These are phyloP conservation scores for Calonectria pseudoreteaudii DNA, from an alignment of 2,329 filamentous ascomycete species.

Conservation along the genomic window DNA sequence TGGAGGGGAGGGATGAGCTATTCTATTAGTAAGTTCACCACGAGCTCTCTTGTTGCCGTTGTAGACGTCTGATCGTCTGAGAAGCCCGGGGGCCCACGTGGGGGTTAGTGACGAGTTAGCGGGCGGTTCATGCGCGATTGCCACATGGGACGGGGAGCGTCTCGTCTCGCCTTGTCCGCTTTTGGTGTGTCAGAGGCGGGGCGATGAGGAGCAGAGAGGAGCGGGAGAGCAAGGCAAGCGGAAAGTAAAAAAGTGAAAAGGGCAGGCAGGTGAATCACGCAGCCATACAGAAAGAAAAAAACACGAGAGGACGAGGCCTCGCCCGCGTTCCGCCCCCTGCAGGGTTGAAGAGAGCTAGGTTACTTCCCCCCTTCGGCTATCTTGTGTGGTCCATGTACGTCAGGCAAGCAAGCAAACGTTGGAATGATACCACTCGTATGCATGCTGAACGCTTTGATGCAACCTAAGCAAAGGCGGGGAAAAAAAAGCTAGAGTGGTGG, in stretches of 20 bases:
- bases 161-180: background rate
- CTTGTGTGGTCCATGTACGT: background rate
- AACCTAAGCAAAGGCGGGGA: slow-evolving; percentile 20
- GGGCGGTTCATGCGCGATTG: slow-evolving; percentile 23
- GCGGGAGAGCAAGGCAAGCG: background rate
- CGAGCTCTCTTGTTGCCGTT: background rate
- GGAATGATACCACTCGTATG: slow-evolving; percentile 20
- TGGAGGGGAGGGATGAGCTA: background rate
- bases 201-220: background rate
- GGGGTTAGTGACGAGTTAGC: slow-evolving; percentile 14
- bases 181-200: background rate
- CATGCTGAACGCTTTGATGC: slow-evolving; percentile 9
- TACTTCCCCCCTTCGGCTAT: slow-evolving; percentile 13
- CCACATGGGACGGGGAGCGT: slow-evolving; percentile 12
- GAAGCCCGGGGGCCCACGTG: slow-evolving; percentile 19
- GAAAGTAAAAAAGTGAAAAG: background rate
- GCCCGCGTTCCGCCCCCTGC: background rate
- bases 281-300: background rate
- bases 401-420: background rate
- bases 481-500: background rate
- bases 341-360: background rate
- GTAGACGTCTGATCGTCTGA: slow-evolving; percentile 19
- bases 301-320: background rate
- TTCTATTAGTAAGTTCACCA: background rate
- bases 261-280: background rate